Evolutionary conservation across 2,329 filamentous ascomycete genomes (phyloP).

Genomic region (Raffaelea deltoideospora): DNA sequence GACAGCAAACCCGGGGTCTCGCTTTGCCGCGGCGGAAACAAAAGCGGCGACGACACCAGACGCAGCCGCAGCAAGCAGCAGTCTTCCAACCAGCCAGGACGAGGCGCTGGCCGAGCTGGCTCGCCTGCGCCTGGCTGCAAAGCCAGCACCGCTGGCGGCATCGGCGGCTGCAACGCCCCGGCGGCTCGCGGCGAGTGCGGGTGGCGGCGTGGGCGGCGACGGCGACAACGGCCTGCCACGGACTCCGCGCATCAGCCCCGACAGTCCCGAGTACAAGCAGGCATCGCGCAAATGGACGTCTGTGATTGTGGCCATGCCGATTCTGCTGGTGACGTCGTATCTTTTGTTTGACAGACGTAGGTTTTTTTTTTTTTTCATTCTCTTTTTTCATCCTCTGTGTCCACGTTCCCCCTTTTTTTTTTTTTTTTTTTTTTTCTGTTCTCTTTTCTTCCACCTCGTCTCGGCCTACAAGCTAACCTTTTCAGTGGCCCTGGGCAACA

Average conservation of each 20-base stretch:
- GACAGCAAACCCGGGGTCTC: background rate
- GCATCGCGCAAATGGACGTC: conserved; percentile 29
- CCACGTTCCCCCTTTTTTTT: background rate
- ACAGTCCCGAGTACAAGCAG: conserved; percentile 25
- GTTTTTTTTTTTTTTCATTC: conserved; percentile 10
- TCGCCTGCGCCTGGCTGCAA: conserved; percentile 5
- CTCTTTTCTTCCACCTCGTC: too few species aligned
- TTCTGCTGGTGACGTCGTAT: conserved; percentile 39
- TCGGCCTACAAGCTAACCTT: too few species aligned
- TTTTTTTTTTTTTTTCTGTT: background rate
- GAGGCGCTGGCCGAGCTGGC: conserved; percentile 8
- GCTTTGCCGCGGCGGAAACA: background rate
- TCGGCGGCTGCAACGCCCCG: background rate
- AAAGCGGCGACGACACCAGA: background rate
- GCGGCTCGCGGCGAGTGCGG: too few species aligned
- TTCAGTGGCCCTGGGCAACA: conserved; percentile 7
- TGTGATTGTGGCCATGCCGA: conserved; percentile 35
- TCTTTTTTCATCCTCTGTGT: background rate
- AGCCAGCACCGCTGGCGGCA: conserved; percentile 1
- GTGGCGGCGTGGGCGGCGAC: background rate
- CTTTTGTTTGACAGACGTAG: conserved; percentile 34
- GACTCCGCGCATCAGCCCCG: conserved; percentile 3
- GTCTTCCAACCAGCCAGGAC: conserved; percentile 3
- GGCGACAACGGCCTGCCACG: conserved; percentile 10
- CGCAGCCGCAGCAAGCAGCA: background rate